Base-by-base conservation (phyloP, 1,139 yeast genomes). In the Geotrichum bryndzae region DNA sequence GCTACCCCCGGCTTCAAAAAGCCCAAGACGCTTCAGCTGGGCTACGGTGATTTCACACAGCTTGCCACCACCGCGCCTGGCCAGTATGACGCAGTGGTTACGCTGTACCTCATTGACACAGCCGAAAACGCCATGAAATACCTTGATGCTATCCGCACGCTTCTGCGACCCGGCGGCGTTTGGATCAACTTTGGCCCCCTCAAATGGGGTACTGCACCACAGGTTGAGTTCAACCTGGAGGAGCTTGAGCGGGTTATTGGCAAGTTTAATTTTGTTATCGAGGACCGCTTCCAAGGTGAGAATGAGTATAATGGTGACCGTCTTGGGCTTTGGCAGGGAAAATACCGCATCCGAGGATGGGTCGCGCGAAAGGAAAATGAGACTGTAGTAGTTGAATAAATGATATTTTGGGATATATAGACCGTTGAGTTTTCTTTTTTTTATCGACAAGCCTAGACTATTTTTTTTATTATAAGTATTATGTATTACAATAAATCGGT, bases 151-250 rank as follows among this genome's bases (percentile, higher is more conserved):
- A 84, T 90, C 48, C 57, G 63, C 10, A 80, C 80, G 60, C 69
- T 74, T 15, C 71, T 88, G 56, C 79, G 80, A n/a, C 75, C 75
- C 2, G 78, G 77, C 31, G 84, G 88, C 0, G 79, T 79, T 60
- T 90, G 96, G 97, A 84, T 90, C 65, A 90, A 90, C 70, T 80
- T 84, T 23, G 97, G 97, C 0, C 97, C 97, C 0, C 77, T 90
- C 65, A 90, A 90, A 73, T 90, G 90, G 74, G 97, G 97, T 0
- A 84, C 90, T 3, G 91, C 92, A 1, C 95, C 97, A 0, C 84
- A 82, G 66, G 88, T 86, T 1, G 96, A 90, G 72, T 76, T 89
- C 33, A 86, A 84, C 41, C 77, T 82, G 23, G 85, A 85, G 23
- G 97, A 90, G 69, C 70, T 90, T 56, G 72, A 75, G 18, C 67